Evolutionary conservation across 2,329 filamentous ascomycete species (phyloP), one percentile per base, ranked within the genome.

Genomic region (Zopfia rhizophila): DNA sequence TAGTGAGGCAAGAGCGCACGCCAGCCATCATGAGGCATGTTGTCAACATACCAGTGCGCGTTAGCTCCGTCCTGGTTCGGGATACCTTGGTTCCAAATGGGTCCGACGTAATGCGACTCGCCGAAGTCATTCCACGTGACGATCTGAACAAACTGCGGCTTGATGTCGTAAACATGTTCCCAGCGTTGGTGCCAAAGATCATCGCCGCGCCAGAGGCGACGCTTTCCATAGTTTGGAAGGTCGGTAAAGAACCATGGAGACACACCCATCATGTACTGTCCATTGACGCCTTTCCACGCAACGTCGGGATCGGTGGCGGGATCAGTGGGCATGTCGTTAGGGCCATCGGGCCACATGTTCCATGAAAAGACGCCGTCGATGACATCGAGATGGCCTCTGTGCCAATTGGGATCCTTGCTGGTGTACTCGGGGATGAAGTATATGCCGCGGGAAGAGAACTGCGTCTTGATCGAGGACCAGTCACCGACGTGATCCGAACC

Each of bases 121-220:
- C 82, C 82, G 49, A 78, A 82, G 57, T 83, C 82, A 53, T 84
- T 84, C 81, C 81, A 84, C 13, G 79, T 80, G 32, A 83, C 77
- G 30, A 84, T 80, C 47, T 79, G 74, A 5, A 83, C 76, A 33
- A 78, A 80, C 17, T 78, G 70, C 12, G 83, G 81, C 42, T 75
- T 27, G 24, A 27, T 27, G 24, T 27, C 24, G n/a, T 27, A 35
- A 43, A 40, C 38, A 35, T 64, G 50, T 16, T 58, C 35, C 62
- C 62, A 65, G 22, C 62, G 78, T 41, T 82, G 72, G 50, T 76
- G 78, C 83, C 84, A 88, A 10, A 87, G 66, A 43, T 78, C 73
- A 53, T 86, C 84, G n/a, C 82, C 81, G 16, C 77, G 75, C 75
- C 81, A 87, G 5, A 85, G 71, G 83, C 84, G 87, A 60, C 85